Base-by-base conservation (phyloP, 257 asterid genomes). In the Lycium barbarum region DNA sequence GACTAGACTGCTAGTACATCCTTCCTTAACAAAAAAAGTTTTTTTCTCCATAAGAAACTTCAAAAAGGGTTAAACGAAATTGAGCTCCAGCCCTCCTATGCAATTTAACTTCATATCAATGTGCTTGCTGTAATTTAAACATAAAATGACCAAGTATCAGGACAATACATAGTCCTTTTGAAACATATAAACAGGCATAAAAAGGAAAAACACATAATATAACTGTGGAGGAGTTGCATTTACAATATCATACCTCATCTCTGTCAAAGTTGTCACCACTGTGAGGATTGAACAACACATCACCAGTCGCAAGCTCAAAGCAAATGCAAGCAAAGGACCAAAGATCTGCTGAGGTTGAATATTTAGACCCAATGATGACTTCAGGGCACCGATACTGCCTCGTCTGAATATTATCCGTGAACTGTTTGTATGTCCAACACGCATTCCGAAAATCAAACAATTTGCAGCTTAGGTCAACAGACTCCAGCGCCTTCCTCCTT, bases 251-350 rank as follows among this genome's bases (percentile, higher is more conserved):
- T 74, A 74, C 99, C 99, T 96, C 99, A 82, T 96, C 98, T 14
- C 97, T 93, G 79, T 91, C 95, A 57, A 91, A 96, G 91, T 89
- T 94, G 80, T 94, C 98, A 67, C 96, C 98, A 73, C 93, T 93
- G 82, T 96, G 98, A 84, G 98, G 98, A 90, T 94, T 98, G 86
- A 94, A 96, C 62, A 96, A 95, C 82, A 94, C 97, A 66, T 96
- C 99, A 49, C 99, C 99, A 53, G 98, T 94, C 58, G 92, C 98
- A 86, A 96, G 91, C 90, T 96, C 99, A 84, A 96, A 96, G 90
- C 98, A 94, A 87, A 94, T 96, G 91, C 98, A 94, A 62, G 98
- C 98, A 88, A 94, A 92, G 33, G 99, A 96, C 99, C 99, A 96
- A 86, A 96, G 91, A 87, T 96, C 99, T 51, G 98, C 99, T 45